phyloP scores from a whole-genome alignment of 352 stramenopile genomes.

The Globisporangium cederbergense region DNA sequence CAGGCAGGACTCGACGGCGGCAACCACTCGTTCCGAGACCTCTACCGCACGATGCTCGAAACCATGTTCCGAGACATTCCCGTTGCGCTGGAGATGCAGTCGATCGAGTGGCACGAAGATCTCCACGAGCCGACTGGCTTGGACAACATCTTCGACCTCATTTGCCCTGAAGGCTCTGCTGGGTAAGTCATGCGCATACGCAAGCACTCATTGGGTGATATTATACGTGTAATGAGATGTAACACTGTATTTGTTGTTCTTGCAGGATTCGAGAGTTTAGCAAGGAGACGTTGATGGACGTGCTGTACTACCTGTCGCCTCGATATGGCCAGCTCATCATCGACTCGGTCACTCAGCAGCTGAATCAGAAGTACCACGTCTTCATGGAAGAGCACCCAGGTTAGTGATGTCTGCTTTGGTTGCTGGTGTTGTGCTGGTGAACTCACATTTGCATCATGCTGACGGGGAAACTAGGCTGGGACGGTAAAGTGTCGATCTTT shows the following conservation, averaged over 20 bases:
- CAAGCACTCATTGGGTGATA: not conserved
- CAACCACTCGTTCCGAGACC: slow-evolving; percentile 76
- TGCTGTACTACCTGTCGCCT: slow-evolving; percentile 92
- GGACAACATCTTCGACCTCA: slow-evolving; percentile 82
- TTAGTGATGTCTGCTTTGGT: slow-evolving; percentile 11
- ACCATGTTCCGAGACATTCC: slow-evolving; percentile 82
- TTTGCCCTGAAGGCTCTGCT: slow-evolving; percentile 70
- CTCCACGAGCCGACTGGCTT: slow-evolving; percentile 82
- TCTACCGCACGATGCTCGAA: slow-evolving; percentile 74
- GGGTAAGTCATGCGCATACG: slow-evolving; percentile 31
- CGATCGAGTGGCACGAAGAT: slow-evolving; percentile 89
- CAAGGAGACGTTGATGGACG: slow-evolving; percentile 93
- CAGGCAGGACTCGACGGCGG: slow-evolving; percentile 66
- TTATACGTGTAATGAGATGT: too few species aligned
- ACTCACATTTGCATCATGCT: not conserved
- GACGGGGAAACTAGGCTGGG: slow-evolving; percentile 42
- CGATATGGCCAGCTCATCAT: slow-evolving; percentile 90
- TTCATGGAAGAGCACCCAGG: slow-evolving; percentile 87
- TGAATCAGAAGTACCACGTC: slow-evolving; percentile 89
- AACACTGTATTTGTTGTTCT: not conserved
- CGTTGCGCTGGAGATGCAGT: slow-evolving; percentile 82
- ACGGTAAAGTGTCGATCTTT: slow-evolving; percentile 89
- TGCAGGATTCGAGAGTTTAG: slow-evolving; percentile 88
- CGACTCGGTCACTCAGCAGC: slow-evolving; percentile 84
- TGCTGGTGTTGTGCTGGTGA: not conserved